Percentiles rank a stretch among this genome's conserved stretches.
phyloP scores from a whole-genome alignment of 2,329 filamentous ascomycete species.

The Trichoderma lentiforme region DNA sequence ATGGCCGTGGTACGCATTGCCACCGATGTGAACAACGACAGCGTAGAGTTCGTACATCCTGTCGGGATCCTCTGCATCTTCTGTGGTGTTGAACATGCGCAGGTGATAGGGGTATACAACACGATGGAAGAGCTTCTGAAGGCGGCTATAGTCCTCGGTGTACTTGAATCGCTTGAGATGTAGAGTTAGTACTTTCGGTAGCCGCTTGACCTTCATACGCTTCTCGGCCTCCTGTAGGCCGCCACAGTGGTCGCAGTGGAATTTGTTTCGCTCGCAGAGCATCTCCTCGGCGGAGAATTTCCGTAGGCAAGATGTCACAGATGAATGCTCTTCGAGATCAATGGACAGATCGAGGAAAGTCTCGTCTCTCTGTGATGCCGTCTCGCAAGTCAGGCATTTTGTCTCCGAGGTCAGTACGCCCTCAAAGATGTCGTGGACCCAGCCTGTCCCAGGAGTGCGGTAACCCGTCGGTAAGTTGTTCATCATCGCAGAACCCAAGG shows the following conservation, averaged over 20 bases:
- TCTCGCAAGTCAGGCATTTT: conserved; percentile 93
- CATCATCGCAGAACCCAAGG: conserved; percentile 32
- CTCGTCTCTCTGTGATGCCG: conserved; percentile 90
- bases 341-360: conserved; percentile 95
- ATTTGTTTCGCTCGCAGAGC: conserved; percentile 97
- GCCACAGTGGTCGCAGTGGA: conserved; percentile 96
- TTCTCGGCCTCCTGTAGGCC: conserved; percentile 97
- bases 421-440: conserved; percentile 97
- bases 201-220: conserved; percentile 96
- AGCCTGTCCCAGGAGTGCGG: conserved; percentile 66
- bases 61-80: conserved; percentile 90
- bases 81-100: conserved; percentile 94
- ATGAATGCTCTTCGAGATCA: conserved; percentile 91
- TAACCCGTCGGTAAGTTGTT: conserved; percentile 39
- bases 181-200: conserved; percentile 86
- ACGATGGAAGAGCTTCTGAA: conserved; percentile 95
- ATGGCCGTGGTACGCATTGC: conserved; percentile 94
- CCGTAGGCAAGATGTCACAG: conserved; percentile 88
- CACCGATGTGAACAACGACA: conserved; percentile 94
- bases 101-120: conserved; percentile 97
- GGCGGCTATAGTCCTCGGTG: conserved; percentile 85
- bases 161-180: conserved; percentile 98
- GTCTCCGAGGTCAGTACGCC: conserved; percentile 94
- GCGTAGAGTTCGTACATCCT: conserved; percentile 94
- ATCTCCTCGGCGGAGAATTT: conserved; percentile 99